Conservation (phyloP, 345 rosid species). For the Rhodamnia argentea region DNA sequence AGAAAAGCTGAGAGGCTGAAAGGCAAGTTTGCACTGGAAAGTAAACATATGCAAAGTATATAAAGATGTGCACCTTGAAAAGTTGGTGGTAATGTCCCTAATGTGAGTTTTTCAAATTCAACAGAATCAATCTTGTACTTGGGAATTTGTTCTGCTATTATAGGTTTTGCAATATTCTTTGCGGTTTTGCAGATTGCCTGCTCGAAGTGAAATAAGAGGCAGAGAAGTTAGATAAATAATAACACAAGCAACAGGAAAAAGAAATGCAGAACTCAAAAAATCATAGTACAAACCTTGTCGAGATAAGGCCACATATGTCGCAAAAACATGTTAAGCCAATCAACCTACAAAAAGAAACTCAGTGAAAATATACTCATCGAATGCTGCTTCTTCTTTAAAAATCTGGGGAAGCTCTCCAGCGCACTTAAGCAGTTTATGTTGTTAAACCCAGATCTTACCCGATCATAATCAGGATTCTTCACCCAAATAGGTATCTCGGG, state of each 20-base stretch:
- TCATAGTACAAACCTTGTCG: constrained; percentile 53
- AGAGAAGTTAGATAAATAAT: neutral
- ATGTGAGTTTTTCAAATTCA: constrained; percentile 72
- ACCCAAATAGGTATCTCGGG: constrained; percentile 97
- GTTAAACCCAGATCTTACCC: constrained; percentile 31
- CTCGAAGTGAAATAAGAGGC: neutral
- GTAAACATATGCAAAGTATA: neutral
- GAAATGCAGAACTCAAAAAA: neutral
- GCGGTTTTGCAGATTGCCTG: constrained; percentile 89
- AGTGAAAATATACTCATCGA: neutral
- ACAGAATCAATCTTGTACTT: constrained; percentile 89
- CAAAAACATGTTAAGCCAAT: constrained; percentile 83
- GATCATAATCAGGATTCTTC: constrained; percentile 85
- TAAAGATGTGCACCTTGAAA: constrained; percentile 52
- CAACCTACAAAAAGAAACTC: constrained; percentile 35
- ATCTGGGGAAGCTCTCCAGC: neutral
- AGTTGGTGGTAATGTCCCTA: constrained; percentile 87
- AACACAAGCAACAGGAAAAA: neutral
- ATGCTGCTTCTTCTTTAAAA: neutral
- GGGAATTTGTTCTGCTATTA: constrained; percentile 88
- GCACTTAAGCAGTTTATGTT: neutral
- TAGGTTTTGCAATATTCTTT: constrained; percentile 58
- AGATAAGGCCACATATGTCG: constrained; percentile 89
- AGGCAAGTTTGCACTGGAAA: neutral
- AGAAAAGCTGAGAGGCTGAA: neutral